Conservation (phyloP, 768 basidiomycete genomes). For the Mycena filopes region DNA sequence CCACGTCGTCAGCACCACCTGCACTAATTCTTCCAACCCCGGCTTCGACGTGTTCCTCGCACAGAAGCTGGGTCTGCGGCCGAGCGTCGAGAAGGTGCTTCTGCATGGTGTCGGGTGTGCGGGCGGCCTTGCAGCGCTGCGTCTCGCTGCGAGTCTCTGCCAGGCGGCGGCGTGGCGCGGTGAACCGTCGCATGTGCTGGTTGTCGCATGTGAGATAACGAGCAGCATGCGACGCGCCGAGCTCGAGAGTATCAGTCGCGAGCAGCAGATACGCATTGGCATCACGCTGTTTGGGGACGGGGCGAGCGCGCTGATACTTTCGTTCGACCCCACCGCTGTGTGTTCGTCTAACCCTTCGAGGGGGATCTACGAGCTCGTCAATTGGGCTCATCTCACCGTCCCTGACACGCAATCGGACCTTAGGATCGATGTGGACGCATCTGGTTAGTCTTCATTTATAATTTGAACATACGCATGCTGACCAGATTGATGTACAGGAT, state of each 20-base stretch:
- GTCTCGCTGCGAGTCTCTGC: slow-evolving; percentile 22
- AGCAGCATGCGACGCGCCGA: slow-evolving; percentile 20
- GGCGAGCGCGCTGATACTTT: slow-evolving; percentile 17
- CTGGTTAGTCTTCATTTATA: not conserved
- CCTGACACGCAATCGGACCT: slow-evolving; percentile 19
- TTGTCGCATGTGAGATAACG: slow-evolving; percentile 23
- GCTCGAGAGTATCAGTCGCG: slow-evolving; percentile 14
- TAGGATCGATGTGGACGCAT: slow-evolving; percentile 4
- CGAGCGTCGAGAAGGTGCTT: slow-evolving; percentile 22
- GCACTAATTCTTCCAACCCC: slow-evolving; percentile 27
- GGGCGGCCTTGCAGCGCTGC: slow-evolving; percentile 20
- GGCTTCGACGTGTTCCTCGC: slow-evolving; percentile 21
- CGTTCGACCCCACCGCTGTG: not conserved
- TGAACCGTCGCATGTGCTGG: slow-evolving; percentile 15
- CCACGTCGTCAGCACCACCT: slow-evolving; percentile 23
- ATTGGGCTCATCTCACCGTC: slow-evolving; percentile 21
- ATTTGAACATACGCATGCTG: too few relatives aligned
- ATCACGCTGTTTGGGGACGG: slow-evolving; percentile 23
- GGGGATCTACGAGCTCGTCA: slow-evolving; percentile 26
- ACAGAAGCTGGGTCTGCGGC: slow-evolving; percentile 18
- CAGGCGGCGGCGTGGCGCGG: slow-evolving; percentile 22
- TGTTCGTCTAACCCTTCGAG: not conserved
- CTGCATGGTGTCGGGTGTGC: slow-evolving; percentile 27
- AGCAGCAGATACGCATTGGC: slow-evolving; percentile 24
- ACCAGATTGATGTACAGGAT: not conserved